A percentile compares a stretch with the other conserved stretches of the same genome.
These are phyloP conservation scores for Cutaneotrichosporon cyanovorans DNA, from an alignment of 1,284 basidiomycete genomes.

Conservation along the genomic window DNA sequence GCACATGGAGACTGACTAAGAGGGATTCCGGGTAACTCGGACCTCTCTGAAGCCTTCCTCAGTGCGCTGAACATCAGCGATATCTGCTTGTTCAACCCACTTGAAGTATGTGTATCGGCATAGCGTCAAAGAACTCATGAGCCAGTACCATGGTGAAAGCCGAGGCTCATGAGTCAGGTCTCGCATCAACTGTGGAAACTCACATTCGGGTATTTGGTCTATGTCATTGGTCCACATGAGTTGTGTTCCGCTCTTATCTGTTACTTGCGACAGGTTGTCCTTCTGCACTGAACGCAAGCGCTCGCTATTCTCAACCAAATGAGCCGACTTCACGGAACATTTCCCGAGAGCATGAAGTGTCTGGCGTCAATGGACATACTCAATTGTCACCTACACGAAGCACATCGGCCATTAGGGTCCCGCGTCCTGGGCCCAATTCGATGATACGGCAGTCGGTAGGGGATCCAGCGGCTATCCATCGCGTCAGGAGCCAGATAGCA, in stretches of 20 bases:
- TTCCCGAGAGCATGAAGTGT: slow-evolving; percentile 27
- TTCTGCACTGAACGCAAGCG: slow-evolving; percentile 61
- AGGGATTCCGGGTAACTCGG: slow-evolving; percentile 55
- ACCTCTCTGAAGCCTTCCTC: slow-evolving; percentile 81
- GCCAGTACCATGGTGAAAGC: slow-evolving; percentile 79
- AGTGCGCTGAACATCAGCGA: slow-evolving; percentile 55
- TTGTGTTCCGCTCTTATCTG: slow-evolving; percentile 30
- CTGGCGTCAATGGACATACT: slow-evolving; percentile 11
- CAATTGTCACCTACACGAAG: slow-evolving; percentile 54
- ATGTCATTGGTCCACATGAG: slow-evolving; percentile 70
- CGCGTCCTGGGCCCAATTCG: slow-evolving; percentile 90
- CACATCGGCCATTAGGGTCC: slow-evolving; percentile 88
- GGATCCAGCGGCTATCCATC: slow-evolving; percentile 60
- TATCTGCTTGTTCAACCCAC: slow-evolving; percentile 46
- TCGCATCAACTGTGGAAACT: slow-evolving; percentile 8
- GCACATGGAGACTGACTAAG: slow-evolving; percentile 6
- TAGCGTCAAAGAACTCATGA: slow-evolving; percentile 96
- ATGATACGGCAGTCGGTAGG: slow-evolving; percentile 61
- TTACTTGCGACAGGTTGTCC: slow-evolving; percentile 48
- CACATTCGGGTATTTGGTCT: slow-evolving; percentile 55
- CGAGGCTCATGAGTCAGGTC: neutral
- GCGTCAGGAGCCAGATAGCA: slow-evolving; percentile 74
- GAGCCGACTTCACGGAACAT: slow-evolving; percentile 52
- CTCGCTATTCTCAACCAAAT: slow-evolving; percentile 73
- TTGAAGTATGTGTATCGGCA: slow-evolving; percentile 86